Evolutionary conservation across 148 eudicot species (phyloP).

Genomic region (Salicornia ramosissima): DNA sequence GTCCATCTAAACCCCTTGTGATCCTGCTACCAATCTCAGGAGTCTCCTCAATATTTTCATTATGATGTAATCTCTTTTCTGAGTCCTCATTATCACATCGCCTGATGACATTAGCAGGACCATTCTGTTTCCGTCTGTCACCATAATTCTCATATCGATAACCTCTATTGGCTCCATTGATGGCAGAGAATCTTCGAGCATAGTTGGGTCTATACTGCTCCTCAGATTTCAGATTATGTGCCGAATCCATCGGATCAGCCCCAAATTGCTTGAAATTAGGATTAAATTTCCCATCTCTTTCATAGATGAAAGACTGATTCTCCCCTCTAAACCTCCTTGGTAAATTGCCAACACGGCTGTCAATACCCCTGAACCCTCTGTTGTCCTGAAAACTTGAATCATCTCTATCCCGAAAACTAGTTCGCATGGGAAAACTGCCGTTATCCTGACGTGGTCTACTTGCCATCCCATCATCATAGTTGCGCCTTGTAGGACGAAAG

Average conservation of each 20-base stretch:
- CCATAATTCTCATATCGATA: constrained; percentile 26
- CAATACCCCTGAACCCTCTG: constrained; percentile 29
- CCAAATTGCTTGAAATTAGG: constrained; percentile 26
- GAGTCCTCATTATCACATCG: constrained; percentile 20
- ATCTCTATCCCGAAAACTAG: constrained; percentile 29
- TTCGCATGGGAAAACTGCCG: constrained; percentile 23
- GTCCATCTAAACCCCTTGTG: constrained; percentile 22
- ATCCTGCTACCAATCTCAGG: constrained; percentile 19
- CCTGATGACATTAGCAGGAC: constrained; percentile 20
- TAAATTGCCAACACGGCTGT: constrained; percentile 28
- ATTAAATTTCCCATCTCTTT: constrained; percentile 28
- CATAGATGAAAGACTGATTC: constrained; percentile 16
- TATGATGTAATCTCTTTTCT: constrained; percentile 20
- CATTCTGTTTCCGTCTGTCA: constrained; percentile 23
- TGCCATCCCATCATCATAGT: constrained; percentile 26
- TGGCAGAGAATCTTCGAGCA: constrained; percentile 24
- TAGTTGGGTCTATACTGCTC: constrained; percentile 29
- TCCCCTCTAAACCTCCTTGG: constrained; percentile 38
- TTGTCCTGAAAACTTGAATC: constrained; percentile 33
- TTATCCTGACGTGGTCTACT: constrained; percentile 26
- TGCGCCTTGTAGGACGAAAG: constrained; percentile 24
- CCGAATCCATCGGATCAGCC: constrained; percentile 24
- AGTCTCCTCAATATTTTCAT: constrained; percentile 21
- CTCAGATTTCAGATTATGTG: constrained; percentile 22
- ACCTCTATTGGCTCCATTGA: constrained; percentile 27